These are phyloP conservation scores for Knoxdaviesia capensis DNA, from an alignment of 2,329 filamentous ascomycete species.

Conservation along the genomic window DNA sequence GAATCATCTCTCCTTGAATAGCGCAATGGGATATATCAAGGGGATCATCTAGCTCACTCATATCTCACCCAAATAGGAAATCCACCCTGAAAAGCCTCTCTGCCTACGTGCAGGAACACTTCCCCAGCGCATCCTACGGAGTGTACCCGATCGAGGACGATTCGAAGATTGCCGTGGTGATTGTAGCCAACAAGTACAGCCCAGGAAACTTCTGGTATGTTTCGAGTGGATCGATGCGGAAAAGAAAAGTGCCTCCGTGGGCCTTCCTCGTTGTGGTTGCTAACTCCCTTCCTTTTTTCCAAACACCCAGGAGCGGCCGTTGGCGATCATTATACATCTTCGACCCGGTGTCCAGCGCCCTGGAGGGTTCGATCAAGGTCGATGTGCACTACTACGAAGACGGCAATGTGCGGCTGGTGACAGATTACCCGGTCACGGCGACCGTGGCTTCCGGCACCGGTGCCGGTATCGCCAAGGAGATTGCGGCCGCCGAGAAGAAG, in stretches of 20 bases:
- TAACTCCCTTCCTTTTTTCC: conserved; percentile 4
- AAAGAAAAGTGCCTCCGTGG: background rate
- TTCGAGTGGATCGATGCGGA: background rate
- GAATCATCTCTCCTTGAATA: background rate
- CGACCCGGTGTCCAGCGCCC: conserved; percentile 42
- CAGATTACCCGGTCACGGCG: conserved; percentile 53
- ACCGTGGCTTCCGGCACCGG: conserved; percentile 42
- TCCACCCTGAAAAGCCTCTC: conserved; percentile 62
- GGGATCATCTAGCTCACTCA: background rate
- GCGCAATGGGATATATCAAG: background rate
- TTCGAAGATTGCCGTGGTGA: conserved; percentile 55
- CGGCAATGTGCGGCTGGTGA: conserved; percentile 84
- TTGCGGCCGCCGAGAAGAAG: conserved; percentile 64
- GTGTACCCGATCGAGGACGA: conserved; percentile 66
- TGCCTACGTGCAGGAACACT: conserved; percentile 72
- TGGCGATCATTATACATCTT: conserved; percentile 83
- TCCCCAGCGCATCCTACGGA: conserved; percentile 59
- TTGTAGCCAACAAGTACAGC: conserved; percentile 93
- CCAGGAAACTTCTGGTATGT: conserved; percentile 88
- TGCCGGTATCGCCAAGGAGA: conserved; percentile 53
- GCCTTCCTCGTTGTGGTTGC: background rate
- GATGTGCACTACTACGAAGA: conserved; percentile 99
- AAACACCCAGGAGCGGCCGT: conserved; percentile 57
- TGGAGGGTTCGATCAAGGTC: conserved; percentile 71
- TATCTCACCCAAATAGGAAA: conserved; percentile 25